Evolutionary conservation across 768 basidiomycete species (phyloP).

Genomic region (Rhodosporidiobolus sp.): DNA sequence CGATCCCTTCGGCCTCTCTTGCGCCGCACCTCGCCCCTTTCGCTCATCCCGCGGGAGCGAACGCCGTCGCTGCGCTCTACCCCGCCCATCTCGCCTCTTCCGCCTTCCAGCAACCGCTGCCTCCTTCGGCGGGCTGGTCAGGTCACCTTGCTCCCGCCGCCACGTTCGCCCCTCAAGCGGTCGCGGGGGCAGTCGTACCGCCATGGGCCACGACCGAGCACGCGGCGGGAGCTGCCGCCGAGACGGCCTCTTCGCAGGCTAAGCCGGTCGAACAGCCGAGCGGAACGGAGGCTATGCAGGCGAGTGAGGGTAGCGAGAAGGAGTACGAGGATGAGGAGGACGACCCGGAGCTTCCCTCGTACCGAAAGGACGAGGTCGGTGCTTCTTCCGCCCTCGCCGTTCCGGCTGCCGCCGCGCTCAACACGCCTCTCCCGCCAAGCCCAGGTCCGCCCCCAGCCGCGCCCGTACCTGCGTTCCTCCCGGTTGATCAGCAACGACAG

Average conservation of each 20-base stretch:
- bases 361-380: too few species aligned
- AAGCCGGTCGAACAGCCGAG: neutral
- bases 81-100: neutral
- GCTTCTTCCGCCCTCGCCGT: constrained; percentile 1
- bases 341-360: neutral
- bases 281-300: neutral
- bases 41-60: too few species aligned
- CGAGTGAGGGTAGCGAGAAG: too few species aligned
- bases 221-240: too few species aligned
- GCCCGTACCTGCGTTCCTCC: too few species aligned
- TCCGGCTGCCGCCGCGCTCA: neutral
- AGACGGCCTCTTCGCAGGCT: too few species aligned
- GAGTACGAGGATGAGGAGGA: too few species aligned
- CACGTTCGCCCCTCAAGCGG: too few species aligned
- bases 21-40: neutral
- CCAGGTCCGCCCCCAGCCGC: neutral
- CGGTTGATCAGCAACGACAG: too few species aligned
- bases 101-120: neutral
- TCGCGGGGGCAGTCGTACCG: too few species aligned
- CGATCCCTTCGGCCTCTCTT: neutral
- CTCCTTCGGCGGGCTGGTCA: neutral
- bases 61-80: neutral
- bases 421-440: constrained; percentile 7
- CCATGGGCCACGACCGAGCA: too few species aligned
- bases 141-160: too few species aligned